A percentile compares a stretch with the other conserved stretches of the same genome.
Conservation (phyloP, 108 stramenopile genomes). For the Pseudonitzschia delicatissima region DNA sequence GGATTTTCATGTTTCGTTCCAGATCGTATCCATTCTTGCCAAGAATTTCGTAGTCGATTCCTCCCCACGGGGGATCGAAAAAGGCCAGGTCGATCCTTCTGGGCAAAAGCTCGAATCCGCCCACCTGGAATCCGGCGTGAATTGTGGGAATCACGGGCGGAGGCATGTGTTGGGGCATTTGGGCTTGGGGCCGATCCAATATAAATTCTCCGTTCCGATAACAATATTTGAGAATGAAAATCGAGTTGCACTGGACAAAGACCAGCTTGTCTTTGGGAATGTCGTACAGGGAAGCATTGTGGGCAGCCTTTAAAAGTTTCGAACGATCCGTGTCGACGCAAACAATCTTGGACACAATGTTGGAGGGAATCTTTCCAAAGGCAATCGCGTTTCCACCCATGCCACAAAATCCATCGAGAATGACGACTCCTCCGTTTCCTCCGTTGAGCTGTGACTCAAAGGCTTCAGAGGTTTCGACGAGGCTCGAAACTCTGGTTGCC, state of each 20-base stretch:
- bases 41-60: slow-evolving; percentile 70
- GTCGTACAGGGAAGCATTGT: slow-evolving; percentile 90
- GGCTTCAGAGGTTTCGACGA: slow-evolving; percentile 31
- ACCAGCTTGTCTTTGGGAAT: slow-evolving; percentile 73
- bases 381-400: slow-evolving; percentile 93
- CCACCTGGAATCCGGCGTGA: slow-evolving; percentile 66
- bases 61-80: slow-evolving; percentile 89
- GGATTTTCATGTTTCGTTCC: slow-evolving; percentile 80
- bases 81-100: slow-evolving; percentile 72
- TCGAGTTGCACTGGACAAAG: slow-evolving; percentile 81
- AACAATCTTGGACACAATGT: slow-evolving; percentile 69
- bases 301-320: slow-evolving; percentile 87
- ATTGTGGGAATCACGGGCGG: slow-evolving; percentile 42
- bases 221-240: slow-evolving; percentile 67
- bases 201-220: slow-evolving; percentile 66
- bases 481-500: slow-evolving; percentile 50
- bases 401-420: slow-evolving; percentile 92
- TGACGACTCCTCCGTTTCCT: slow-evolving; percentile 43
- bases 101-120: slow-evolving; percentile 67
- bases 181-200: slow-evolving; percentile 50
- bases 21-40: slow-evolving; percentile 87
- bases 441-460: background rate
- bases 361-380: slow-evolving; percentile 59
- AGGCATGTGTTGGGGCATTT: slow-evolving; percentile 45
- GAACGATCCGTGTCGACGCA: slow-evolving; percentile 87